A percentile compares a stretch with the other conserved stretches of the same genome.
phyloP scores from a whole-genome alignment of 2,329 filamentous ascomycete species.

The Fusarium globosum region DNA sequence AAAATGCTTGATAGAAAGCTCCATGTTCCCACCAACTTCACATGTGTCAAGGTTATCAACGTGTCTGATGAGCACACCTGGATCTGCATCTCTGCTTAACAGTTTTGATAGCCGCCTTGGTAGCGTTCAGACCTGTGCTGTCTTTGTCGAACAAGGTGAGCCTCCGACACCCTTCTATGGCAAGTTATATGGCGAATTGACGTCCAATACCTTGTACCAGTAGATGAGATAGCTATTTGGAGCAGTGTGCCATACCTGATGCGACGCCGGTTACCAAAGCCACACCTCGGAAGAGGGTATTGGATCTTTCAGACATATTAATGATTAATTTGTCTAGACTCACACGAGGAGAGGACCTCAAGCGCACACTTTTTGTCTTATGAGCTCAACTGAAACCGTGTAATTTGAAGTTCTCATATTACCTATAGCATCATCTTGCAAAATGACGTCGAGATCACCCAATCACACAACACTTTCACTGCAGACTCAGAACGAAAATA shows the following conservation, averaged over 20 bases:
- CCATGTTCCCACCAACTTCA: slow-evolving; percentile 50
- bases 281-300: slow-evolving; percentile 46
- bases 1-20: slow-evolving; percentile 48
- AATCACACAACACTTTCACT: slow-evolving; percentile 10
- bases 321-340: no score
- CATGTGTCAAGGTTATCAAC: slow-evolving; percentile 52
- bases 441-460: slow-evolving; percentile 19
- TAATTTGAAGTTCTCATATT: not conserved
- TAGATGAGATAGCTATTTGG: not conserved
- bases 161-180: slow-evolving; percentile 55
- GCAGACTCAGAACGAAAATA: not conserved
- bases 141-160: slow-evolving; percentile 56
- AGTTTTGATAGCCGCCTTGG: slow-evolving; percentile 31
- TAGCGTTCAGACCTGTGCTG: slow-evolving; percentile 47
- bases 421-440: slow-evolving; percentile 3
- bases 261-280: slow-evolving; percentile 48
- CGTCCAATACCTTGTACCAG: slow-evolving; percentile 22
- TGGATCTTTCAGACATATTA: slow-evolving; percentile 7
- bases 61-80: slow-evolving; percentile 36
- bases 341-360: not conserved
- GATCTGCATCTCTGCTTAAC: not conserved
- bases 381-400: not conserved
- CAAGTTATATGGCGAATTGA: slow-evolving; percentile 55
- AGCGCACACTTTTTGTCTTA: no score
- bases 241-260: slow-evolving; percentile 40